A percentile compares a stretch with the other conserved stretches of the same genome.
Conservation (phyloP, 2,329 filamentous ascomycete genomes). For the Tolypocladium tundrense region DNA sequence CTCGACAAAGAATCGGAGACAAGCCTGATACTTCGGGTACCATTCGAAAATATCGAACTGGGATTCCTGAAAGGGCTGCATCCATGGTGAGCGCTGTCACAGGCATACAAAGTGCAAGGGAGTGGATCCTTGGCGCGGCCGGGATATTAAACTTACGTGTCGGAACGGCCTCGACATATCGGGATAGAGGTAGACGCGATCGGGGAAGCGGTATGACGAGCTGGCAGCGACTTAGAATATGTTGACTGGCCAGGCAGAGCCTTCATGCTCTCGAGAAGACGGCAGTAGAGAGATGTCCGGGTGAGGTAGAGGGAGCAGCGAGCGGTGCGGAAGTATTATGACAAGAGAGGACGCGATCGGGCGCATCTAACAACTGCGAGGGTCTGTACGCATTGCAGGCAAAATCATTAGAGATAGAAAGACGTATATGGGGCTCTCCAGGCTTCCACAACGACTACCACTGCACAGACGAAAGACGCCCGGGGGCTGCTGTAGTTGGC, state of each 20-base stretch:
- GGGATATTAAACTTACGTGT: constrained; percentile 8
- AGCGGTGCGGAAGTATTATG: background rate
- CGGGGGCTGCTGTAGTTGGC: background rate
- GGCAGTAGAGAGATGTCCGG: background rate
- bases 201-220: background rate
- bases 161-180: constrained; percentile 9
- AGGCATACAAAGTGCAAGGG: background rate
- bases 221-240: background rate
- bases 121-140: background rate
- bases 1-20: constrained; percentile 84
- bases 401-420: background rate
- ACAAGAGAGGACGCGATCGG: background rate
- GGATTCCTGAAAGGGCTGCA: constrained; percentile 33
- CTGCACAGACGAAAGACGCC: background rate
- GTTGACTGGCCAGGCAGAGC: background rate
- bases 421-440: background rate
- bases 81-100: background rate
- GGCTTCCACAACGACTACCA: background rate
- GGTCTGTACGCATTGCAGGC: background rate
- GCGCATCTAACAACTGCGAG: background rate
- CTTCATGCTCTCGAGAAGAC: background rate
- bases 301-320: background rate
- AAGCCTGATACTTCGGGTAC: constrained; percentile 85
- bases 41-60: constrained; percentile 80
- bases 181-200: background rate